Percentiles rank a stretch among this genome's conserved stretches.
These are phyloP conservation scores for Conidiobolus incongruus DNA, from an alignment of 371 early-diverging fungal genomes.

Conservation along the genomic window DNA sequence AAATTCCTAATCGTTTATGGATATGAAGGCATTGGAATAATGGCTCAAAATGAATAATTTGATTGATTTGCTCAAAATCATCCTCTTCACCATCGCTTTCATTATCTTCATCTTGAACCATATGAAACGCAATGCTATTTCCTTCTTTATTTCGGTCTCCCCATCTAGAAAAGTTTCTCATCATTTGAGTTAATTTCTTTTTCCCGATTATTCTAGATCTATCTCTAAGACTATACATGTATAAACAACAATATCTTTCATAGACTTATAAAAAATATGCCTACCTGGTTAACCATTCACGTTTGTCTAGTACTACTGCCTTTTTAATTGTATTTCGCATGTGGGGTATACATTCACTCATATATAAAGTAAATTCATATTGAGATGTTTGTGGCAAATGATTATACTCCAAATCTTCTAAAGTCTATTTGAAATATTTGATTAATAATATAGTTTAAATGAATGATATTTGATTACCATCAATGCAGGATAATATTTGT, in stretches of 20 bases:
- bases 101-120: conserved; percentile 36
- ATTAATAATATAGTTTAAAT: neutral
- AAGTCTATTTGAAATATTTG: conserved; percentile 20
- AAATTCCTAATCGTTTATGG: conserved; percentile 49
- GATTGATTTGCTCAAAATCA: no score
- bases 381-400: conserved; percentile 41
- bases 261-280: conserved; percentile 1
- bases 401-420: conserved; percentile 47
- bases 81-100: no score
- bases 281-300: conserved; percentile 76
- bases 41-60: conserved; percentile 80
- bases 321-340: conserved; percentile 64
- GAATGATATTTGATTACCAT: conserved; percentile 19
- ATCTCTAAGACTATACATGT: conserved; percentile 36
- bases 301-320: conserved; percentile 63
- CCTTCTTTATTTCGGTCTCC: conserved; percentile 32
- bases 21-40: conserved; percentile 91
- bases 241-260: neutral
- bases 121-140: conserved; percentile 25
- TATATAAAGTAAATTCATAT: conserved; percentile 51
- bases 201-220: conserved; percentile 68
- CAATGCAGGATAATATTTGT: conserved; percentile 78
- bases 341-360: conserved; percentile 66
- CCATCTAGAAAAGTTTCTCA: conserved; percentile 46
- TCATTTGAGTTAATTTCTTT: no score